Base-by-base conservation (phyloP, 208 protist genomes). In the Trypanosoma platydactyli region DNA sequence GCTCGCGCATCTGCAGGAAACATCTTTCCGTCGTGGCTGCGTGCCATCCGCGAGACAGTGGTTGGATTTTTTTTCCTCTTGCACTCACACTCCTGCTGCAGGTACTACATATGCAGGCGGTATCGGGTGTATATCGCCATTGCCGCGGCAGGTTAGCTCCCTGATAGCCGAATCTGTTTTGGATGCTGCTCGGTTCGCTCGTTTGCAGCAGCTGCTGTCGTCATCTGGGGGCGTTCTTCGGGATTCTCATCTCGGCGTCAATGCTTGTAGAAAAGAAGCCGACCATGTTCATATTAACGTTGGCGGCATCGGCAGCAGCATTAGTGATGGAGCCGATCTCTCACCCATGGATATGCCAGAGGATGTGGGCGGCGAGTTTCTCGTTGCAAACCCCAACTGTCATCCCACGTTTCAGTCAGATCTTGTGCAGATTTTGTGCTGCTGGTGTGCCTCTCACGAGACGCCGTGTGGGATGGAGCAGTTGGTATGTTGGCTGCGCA, bases 21-120 rank as follows among this genome's bases (percentile, higher is more conserved):
- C 18, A 5, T 73, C 68, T n/a, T 73, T 48, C 51, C 42, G 35
- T 25, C 12, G 45, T 46, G 59, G 52, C 3, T 52, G 52, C 20
- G 18, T 22, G 0, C 68, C 68, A 46, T 38, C 44, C 1, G 48
- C 50, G 1, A 16, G 35, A 22, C 46, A 64, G 25, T 72, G 66
- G 66, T 20, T 64, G 18, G 27, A 72, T 11, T 64, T 72, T 24
- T 64, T 72, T 58, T 15, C 7, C 22, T 63, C 57, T 16, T 42
- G 29, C 35, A 7, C 30, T 0, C 27, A 24, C 4, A 0, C 25
- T n/a, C 13, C 30, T 42, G 51, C 44, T 40, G 16, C 58, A 41
- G 38, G 20, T 20, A 38, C 40, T 18, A 20, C 11, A 20, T 12
- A 33, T 11, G 33, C 25, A 12, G 24, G 5, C 18, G 2, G 9